A percentile compares a stretch with the other conserved stretches of the same genome.
These are phyloP conservation scores for Crucibulum parvulum DNA, from an alignment of 1,284 basidiomycete species.

Conservation along the genomic window DNA sequence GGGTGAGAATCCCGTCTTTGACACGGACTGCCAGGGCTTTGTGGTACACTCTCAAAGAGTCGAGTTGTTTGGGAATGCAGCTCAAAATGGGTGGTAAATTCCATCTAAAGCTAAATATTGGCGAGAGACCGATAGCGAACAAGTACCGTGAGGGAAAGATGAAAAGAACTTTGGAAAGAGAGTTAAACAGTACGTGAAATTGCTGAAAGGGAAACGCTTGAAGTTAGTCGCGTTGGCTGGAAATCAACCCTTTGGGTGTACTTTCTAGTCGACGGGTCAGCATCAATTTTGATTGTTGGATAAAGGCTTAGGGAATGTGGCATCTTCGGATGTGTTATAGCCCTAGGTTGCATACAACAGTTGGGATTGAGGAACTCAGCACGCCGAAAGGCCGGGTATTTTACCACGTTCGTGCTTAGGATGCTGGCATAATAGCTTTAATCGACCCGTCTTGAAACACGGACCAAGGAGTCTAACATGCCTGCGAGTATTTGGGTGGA, in stretches of 20 bases:
- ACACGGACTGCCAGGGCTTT: conserved; percentile 56
- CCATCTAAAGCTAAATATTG: conserved; percentile 73
- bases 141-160: conserved; percentile 72
- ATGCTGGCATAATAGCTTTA: conserved; percentile 69
- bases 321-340: conserved; percentile 64
- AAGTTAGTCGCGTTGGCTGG: conserved; percentile 57
- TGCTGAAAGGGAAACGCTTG: conserved; percentile 70
- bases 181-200: conserved; percentile 68
- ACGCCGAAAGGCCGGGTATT: conserved; percentile 48
- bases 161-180: conserved; percentile 69
- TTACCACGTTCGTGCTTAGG: conserved; percentile 53
- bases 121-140: conserved; percentile 72
- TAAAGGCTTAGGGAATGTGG: conserved; percentile 56
- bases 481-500: conserved; percentile 64
- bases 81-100: conserved; percentile 71
- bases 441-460: conserved; percentile 71
- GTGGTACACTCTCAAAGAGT: conserved; percentile 67
- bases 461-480: conserved; percentile 70
- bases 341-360: conserved; percentile 47
- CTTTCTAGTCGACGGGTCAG: conserved; percentile 53
- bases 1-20: conserved; percentile 69
- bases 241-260: conserved; percentile 57
- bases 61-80: conserved; percentile 75
- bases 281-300: conserved; percentile 57
- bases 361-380: conserved; percentile 59